These are phyloP conservation scores for Cryptococcus deneoformans DNA, from an alignment of 1,284 basidiomycete species.

Conservation along the genomic window DNA sequence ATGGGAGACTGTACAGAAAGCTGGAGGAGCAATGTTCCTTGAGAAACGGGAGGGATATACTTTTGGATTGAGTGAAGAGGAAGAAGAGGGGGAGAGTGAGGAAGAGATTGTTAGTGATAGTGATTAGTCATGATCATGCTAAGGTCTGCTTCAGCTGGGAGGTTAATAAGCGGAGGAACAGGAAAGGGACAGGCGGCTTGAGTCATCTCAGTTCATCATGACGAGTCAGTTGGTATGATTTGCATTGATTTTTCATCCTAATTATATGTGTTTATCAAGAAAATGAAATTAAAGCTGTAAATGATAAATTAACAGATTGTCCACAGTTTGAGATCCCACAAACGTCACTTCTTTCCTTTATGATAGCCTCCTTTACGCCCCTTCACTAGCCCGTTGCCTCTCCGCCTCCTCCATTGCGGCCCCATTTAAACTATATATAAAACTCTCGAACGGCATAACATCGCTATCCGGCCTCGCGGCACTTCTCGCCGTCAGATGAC, in stretches of 20 bases:
- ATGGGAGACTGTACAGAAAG: constrained; percentile 40
- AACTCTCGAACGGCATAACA: constrained; percentile 28
- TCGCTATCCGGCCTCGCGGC: constrained; percentile 31
- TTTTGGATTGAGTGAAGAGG: constrained; percentile 30
- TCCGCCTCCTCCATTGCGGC: neutral
- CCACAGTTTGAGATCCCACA: neutral
- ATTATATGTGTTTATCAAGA: neutral
- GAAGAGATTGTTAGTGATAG: constrained; percentile 11
- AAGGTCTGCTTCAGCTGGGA: neutral
- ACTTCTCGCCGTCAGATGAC: constrained; percentile 5
- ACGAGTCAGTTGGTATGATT: too few species aligned
- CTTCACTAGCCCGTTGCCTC: neutral
- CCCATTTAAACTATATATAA: constrained; percentile 11
- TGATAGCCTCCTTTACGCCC: neutral
- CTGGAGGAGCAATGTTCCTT: constrained; percentile 45
- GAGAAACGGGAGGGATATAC: constrained; percentile 37
- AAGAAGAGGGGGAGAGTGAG: constrained; percentile 9
- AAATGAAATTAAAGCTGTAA: neutral
- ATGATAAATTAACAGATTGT: neutral
- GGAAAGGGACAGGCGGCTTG: too few species aligned
- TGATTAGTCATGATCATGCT: neutral
- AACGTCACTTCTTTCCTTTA: neutral
- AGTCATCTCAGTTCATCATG: too few species aligned
- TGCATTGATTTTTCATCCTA: too few species aligned
- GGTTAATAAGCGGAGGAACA: neutral